These are phyloP conservation scores for Rhodotorula babjevae DNA, from an alignment of 768 basidiomycete species.

Conservation along the genomic window DNA sequence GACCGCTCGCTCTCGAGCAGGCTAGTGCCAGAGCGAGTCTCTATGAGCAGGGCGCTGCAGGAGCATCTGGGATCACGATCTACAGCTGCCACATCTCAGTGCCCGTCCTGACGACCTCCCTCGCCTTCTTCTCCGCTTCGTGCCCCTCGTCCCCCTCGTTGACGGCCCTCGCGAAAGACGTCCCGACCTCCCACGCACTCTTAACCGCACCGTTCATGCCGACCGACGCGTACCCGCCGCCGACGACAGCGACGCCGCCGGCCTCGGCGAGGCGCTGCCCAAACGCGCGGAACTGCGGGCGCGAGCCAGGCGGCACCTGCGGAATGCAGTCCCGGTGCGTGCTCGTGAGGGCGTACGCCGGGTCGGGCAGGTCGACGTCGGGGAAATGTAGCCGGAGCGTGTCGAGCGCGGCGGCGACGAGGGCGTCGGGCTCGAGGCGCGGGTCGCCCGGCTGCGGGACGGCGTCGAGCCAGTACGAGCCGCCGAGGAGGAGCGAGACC, in stretches of 20 bases:
- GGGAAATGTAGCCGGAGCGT: slow-evolving; percentile 27
- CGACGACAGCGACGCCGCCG: slow-evolving; percentile 20
- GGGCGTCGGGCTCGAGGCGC: slow-evolving; percentile 4
- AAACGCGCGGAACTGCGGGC: slow-evolving; percentile 1
- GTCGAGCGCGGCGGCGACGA: slow-evolving; percentile 13
- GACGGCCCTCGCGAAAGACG: slow-evolving; percentile 1
- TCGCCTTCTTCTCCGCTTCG: background rate
- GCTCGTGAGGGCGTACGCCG: slow-evolving; percentile 8
- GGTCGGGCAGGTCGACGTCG: background rate
- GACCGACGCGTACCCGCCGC: slow-evolving; percentile 19
- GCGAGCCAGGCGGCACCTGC: slow-evolving; percentile 19
- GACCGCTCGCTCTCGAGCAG: too few species aligned
- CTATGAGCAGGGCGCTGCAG: too few species aligned
- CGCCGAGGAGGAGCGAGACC: slow-evolving; percentile 85
- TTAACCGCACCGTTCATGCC: slow-evolving; percentile 35
- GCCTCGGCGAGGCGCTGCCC: background rate
- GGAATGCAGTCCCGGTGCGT: slow-evolving; percentile 33
- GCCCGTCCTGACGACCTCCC: slow-evolving; percentile 12
- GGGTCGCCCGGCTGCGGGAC: background rate
- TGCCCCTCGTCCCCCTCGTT: background rate
- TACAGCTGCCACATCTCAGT: slow-evolving; percentile 32
- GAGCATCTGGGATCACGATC: too few species aligned
- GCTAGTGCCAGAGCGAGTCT: too few species aligned
- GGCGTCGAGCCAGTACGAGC: slow-evolving; percentile 56
- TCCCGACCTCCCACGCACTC: slow-evolving; percentile 29